These are phyloP conservation scores for Coleophoma cylindrospora DNA, from an alignment of 2,329 filamentous ascomycete species.

Conservation along the genomic window DNA sequence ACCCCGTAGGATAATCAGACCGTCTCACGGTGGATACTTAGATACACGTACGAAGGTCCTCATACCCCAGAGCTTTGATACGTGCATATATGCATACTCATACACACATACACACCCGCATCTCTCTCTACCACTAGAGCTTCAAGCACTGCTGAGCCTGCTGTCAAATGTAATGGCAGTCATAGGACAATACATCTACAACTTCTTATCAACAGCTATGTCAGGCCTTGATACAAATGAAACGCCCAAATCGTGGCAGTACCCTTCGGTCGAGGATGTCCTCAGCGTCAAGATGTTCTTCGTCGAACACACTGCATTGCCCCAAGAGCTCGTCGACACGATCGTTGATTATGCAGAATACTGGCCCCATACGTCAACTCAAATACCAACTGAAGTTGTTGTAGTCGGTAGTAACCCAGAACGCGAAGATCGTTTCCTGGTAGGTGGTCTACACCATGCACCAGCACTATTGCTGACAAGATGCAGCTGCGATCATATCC, in stretches of 20 bases:
- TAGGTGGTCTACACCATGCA: conserved; percentile 18
- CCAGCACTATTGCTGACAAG: conserved; percentile 1
- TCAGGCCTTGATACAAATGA: not conserved
- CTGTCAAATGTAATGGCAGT: not conserved
- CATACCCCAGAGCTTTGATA: no score
- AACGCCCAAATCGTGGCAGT: not conserved
- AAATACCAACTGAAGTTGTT: conserved; percentile 13
- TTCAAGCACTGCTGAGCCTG: not conserved
- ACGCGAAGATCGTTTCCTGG: conserved; percentile 35
- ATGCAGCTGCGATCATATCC: conserved; percentile 24
- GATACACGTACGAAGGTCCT: no score
- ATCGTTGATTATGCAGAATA: conserved; percentile 59
- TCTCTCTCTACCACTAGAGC: not conserved
- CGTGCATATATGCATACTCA: no score
- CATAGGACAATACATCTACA: conserved; percentile 1
- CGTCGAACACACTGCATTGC: conserved; percentile 36
- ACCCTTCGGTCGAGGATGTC: conserved; percentile 39
- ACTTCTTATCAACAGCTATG: not conserved
- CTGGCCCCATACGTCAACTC: conserved; percentile 44
- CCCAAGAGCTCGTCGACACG: conserved; percentile 48
- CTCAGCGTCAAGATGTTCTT: conserved; percentile 43
- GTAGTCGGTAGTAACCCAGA: conserved; percentile 5
- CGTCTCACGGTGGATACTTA: no score
- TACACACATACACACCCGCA: no score
- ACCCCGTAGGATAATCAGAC: no score